A percentile compares a stretch with the other conserved stretches of the same genome.
Conservation (phyloP, 768 basidiomycete genomes). For the Tubosaeta sp. region DNA sequence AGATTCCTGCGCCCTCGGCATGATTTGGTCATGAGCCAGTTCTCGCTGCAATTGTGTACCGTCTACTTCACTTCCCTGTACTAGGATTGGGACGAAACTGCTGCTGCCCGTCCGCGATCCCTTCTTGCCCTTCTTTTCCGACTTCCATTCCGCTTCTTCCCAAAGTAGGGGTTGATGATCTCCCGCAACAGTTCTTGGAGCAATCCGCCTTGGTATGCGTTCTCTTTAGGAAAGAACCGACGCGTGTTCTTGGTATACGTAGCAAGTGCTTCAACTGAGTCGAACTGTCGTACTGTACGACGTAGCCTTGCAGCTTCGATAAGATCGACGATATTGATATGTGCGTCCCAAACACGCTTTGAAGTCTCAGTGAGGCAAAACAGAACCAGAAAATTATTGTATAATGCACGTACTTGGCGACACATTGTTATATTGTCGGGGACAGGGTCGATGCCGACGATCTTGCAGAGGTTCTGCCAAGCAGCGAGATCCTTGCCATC, state of each 20-base stretch:
- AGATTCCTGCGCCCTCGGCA: no score
- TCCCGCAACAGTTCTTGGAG: slow-evolving; percentile 27
- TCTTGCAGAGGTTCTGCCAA: slow-evolving; percentile 21
- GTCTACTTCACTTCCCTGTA: slow-evolving; percentile 2
- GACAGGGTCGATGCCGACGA: slow-evolving; percentile 12
- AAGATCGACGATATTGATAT: slow-evolving; percentile 33
- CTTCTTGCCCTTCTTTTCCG: slow-evolving; percentile 14
- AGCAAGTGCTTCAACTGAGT: slow-evolving; percentile 16
- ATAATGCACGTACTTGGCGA: slow-evolving; percentile 7
- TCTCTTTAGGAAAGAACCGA: slow-evolving; percentile 28
- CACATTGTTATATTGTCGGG: slow-evolving; percentile 15
- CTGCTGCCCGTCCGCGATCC: slow-evolving; percentile 9
- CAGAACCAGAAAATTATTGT: not conserved
- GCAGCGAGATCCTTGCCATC: slow-evolving; percentile 11
- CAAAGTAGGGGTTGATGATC: slow-evolving; percentile 17
- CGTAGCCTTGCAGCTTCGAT: slow-evolving; percentile 15
- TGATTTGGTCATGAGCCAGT: not conserved
- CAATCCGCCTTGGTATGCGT: slow-evolving; percentile 27
- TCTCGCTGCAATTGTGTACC: not conserved
- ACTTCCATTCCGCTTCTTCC: slow-evolving; percentile 17
- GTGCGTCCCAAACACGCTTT: slow-evolving; percentile 21
- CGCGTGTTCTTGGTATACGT: slow-evolving; percentile 16
- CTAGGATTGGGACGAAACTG: slow-evolving; percentile 2
- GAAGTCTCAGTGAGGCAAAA: no score
- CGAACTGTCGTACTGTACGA: slow-evolving; percentile 17